A percentile compares a stretch with the other conserved stretches of the same genome.
These are phyloP conservation scores for Malus hybrid DNA, from an alignment of 331 rosid species.

Conservation along the genomic window DNA sequence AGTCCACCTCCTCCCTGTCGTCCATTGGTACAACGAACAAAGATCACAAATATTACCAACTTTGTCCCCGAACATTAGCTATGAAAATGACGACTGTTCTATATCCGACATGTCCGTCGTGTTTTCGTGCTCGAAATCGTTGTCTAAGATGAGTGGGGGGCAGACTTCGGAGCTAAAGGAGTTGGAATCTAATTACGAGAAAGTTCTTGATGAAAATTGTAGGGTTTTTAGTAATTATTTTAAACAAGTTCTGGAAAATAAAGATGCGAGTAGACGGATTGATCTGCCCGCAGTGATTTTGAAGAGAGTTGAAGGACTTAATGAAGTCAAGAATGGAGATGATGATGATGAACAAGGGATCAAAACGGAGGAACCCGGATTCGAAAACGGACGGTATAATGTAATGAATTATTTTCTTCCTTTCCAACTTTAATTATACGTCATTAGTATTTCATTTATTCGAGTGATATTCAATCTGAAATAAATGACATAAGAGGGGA, in stretches of 20 bases:
- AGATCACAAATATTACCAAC: slow-evolving; percentile 39
- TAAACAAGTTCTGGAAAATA: slow-evolving; percentile 32
- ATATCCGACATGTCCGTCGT: slow-evolving; percentile 17
- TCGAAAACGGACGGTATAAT: slow-evolving; percentile 71
- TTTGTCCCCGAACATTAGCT: background rate
- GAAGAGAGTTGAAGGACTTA: slow-evolving; percentile 12
- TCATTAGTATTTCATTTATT: background rate
- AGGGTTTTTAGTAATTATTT: slow-evolving; percentile 47
- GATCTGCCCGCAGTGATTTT: slow-evolving; percentile 31
- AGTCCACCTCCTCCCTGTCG: slow-evolving; percentile 55
- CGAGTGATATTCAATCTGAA: no score
- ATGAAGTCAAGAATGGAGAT: slow-evolving; percentile 2
- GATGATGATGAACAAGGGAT: slow-evolving; percentile 3
- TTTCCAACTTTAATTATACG: background rate
- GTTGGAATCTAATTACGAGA: slow-evolving; percentile 54
- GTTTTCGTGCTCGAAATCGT: slow-evolving; percentile 34
- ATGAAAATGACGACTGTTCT: slow-evolving; percentile 23
- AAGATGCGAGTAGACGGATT: slow-evolving; percentile 17
- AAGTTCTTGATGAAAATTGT: slow-evolving; percentile 60
- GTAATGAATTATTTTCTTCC: slow-evolving; percentile 34
- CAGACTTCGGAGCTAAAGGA: slow-evolving; percentile 60
- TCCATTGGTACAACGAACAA: slow-evolving; percentile 41
- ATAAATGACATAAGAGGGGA: no score
- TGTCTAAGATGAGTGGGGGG: slow-evolving; percentile 59
- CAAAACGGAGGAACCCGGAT: slow-evolving; percentile 19